Percentiles rank a stretch among this genome's conserved stretches.
These are phyloP conservation scores for Pestalotiopsis fici DNA, from an alignment of 2,329 filamentous ascomycete species.

Conservation along the genomic window DNA sequence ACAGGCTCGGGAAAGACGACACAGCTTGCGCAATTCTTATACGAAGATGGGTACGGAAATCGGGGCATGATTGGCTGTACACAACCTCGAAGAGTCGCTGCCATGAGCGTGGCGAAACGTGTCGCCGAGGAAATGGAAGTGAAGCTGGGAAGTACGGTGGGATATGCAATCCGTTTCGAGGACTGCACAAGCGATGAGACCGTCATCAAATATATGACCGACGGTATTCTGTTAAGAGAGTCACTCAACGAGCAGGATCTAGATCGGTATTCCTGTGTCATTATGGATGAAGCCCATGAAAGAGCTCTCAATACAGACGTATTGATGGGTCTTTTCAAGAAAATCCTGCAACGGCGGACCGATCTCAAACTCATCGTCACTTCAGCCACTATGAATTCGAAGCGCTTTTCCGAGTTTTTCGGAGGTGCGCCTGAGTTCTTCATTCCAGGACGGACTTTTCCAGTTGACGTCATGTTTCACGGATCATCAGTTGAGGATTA, in stretches of 20 bases:
- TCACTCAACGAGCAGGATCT: constrained; percentile 90
- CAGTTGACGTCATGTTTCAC: constrained; percentile 94
- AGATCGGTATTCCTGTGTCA: constrained; percentile 95
- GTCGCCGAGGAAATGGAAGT: constrained; percentile 99
- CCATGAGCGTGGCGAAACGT: constrained; percentile 98
- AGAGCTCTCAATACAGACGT: constrained; percentile 96
- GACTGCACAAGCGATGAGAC: constrained; percentile 97
- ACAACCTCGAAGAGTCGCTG: constrained; percentile 92
- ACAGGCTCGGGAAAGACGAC: constrained; percentile 98
- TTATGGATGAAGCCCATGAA: constrained; percentile 99
- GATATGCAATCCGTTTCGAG: constrained; percentile 97
- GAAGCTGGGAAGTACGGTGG: constrained; percentile 81
- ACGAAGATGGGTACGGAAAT: constrained; percentile 91
- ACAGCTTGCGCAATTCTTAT: constrained; percentile 91
- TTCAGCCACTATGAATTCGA: constrained; percentile 97
- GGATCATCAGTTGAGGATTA: constrained; percentile 96
- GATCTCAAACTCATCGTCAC: constrained; percentile 97
- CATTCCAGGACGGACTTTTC: constrained; percentile 94
- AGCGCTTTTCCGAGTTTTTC: constrained; percentile 94
- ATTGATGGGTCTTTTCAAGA: constrained; percentile 96
- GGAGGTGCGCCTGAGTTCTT: constrained; percentile 95
- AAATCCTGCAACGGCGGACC: constrained; percentile 83
- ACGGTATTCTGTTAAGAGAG: constrained; percentile 90
- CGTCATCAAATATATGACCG: constrained; percentile 98
- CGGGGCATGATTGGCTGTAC: constrained; percentile 93